phyloP scores from a whole-genome alignment of 306 rosid species.

The Nissolia schottii region DNA sequence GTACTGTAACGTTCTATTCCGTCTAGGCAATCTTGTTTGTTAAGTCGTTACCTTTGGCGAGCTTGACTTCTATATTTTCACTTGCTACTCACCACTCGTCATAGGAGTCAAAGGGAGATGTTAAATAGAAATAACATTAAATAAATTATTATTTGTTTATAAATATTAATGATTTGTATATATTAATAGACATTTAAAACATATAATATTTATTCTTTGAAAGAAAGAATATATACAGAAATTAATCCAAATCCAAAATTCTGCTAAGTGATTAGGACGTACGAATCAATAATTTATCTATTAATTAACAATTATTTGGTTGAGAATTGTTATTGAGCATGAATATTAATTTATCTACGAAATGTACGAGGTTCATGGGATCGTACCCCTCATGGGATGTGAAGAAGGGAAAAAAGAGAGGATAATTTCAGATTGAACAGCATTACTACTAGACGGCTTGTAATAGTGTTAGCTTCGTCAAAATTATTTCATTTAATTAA shows the following conservation, averaged over 20 bases:
- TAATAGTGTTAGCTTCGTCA: too few species aligned
- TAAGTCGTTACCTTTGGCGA: not conserved
- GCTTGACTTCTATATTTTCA: not conserved
- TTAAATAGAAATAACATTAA: not conserved
- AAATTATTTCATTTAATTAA: too few species aligned
- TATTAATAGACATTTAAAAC: not conserved
- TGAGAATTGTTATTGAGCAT: too few species aligned
- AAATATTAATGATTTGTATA: not conserved
- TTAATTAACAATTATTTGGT: too few species aligned
- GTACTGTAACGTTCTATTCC: not conserved
- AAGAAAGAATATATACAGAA: not conserved
- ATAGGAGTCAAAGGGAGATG: not conserved
- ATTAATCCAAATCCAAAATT: not conserved
- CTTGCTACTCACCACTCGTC: not conserved
- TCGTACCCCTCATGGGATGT: too few species aligned
- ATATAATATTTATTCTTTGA: not conserved
- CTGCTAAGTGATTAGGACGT: too few species aligned
- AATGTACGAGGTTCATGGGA: too few species aligned
- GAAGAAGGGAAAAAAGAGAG: too few species aligned
- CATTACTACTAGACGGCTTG: too few species aligned
- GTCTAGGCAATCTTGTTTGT: not conserved
- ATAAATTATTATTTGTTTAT: not conserved
- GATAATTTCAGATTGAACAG: too few species aligned
- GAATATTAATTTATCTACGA: too few species aligned
- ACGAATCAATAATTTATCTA: too few species aligned